phyloP scores from a whole-genome alignment of 345 rosid genomes.

The Hibiscus tridactylites region DNA sequence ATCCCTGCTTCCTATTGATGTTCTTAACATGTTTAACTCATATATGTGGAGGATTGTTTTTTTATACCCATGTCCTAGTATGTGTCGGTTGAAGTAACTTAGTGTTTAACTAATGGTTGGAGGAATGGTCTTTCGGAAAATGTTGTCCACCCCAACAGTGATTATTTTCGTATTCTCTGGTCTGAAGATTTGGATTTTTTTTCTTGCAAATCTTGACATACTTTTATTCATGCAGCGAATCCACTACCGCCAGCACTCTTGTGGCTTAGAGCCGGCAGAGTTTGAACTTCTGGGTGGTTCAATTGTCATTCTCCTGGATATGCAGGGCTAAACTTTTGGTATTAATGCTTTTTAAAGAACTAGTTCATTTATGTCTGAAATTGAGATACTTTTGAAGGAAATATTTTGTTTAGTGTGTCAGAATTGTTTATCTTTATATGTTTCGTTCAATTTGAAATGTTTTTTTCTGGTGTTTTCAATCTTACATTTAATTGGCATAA shows the following conservation, averaged over 20 bases:
- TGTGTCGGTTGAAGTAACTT: background rate
- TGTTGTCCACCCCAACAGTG: background rate
- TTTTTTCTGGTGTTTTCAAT: background rate
- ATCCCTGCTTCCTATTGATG: conserved; percentile 13
- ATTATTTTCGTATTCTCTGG: background rate
- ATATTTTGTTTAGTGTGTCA: background rate
- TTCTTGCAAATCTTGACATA: background rate
- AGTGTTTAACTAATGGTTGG: background rate
- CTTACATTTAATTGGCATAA: background rate
- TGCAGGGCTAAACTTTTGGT: background rate
- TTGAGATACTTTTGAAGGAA: background rate
- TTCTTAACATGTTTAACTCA: background rate
- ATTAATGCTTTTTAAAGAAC: background rate
- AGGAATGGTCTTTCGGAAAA: background rate
- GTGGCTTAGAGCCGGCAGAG: conserved; percentile 31
- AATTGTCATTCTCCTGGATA: background rate
- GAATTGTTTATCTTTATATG: background rate
- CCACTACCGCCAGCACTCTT: conserved; percentile 60
- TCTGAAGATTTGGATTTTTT: background rate
- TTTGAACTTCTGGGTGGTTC: background rate
- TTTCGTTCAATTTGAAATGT: background rate
- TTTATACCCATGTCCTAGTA: background rate
- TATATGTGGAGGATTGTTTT: background rate
- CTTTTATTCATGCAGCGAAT: conserved; percentile 36
- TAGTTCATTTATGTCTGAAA: background rate